A percentile compares a stretch with the other conserved stretches of the same genome.
Conservation (phyloP, 2,329 filamentous ascomycete species). For the Monosporascus sp. region DNA sequence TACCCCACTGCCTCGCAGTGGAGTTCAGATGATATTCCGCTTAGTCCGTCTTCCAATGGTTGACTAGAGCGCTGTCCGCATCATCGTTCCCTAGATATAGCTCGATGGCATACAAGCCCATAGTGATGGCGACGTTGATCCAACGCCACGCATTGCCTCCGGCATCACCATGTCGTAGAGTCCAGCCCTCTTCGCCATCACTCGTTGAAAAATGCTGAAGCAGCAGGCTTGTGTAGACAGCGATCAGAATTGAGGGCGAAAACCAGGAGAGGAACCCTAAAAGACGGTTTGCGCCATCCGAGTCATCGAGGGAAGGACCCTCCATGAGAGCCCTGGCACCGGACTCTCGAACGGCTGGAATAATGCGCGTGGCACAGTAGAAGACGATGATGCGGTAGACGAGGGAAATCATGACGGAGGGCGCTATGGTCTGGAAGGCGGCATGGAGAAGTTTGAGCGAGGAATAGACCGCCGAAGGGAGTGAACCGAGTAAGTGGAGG, state of each 20-base stretch:
- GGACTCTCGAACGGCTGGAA: constrained; percentile 84
- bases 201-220: constrained; percentile 91
- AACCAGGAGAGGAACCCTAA: constrained; percentile 88
- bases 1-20: constrained; percentile 27
- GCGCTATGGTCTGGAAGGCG: constrained; percentile 91
- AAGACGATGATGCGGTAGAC: constrained; percentile 92
- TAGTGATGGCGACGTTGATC: constrained; percentile 86
- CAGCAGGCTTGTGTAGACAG: constrained; percentile 91
- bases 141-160: constrained; percentile 89
- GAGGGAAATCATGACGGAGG: constrained; percentile 91
- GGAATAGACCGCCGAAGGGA: constrained; percentile 80
- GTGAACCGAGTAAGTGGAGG: constrained; percentile 72
- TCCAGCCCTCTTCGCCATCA: constrained; percentile 73
- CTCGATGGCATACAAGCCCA: constrained; percentile 86
- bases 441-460: constrained; percentile 83
- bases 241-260: constrained; percentile 87
- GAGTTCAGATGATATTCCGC: too few species aligned
- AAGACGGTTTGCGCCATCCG: constrained; percentile 73
- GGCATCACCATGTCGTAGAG: constrained; percentile 72
- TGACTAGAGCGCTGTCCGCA: constrained; percentile 64
- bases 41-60: constrained; percentile 90
- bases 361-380: constrained; percentile 92
- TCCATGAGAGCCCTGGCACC: constrained; percentile 79
- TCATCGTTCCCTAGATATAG: constrained; percentile 82
- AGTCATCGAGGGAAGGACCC: constrained; percentile 80